These are phyloP conservation scores for Microsporum ferrugineum DNA, from an alignment of 2,329 filamentous ascomycete genomes.

Conservation along the genomic window DNA sequence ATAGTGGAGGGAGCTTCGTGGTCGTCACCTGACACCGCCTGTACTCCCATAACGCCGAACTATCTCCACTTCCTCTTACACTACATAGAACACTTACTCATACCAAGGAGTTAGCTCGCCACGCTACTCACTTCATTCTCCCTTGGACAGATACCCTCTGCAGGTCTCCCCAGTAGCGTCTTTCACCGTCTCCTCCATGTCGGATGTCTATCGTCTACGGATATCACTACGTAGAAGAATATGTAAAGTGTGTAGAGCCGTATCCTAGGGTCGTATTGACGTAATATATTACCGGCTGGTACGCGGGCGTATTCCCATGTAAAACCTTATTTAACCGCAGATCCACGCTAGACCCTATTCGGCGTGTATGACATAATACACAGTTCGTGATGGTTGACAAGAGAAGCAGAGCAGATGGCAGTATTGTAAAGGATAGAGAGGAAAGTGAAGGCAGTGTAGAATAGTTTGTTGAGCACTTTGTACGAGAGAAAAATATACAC, in stretches of 20 bases:
- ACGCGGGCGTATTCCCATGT: neutral
- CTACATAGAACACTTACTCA: neutral
- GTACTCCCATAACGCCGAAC: conserved; percentile 2
- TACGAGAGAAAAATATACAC: no score
- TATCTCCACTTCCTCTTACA: neutral
- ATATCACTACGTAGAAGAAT: no score
- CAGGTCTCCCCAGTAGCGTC: neutral
- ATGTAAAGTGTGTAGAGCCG: neutral
- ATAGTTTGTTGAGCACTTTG: no score
- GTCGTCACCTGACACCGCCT: neutral
- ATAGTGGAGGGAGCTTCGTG: conserved; percentile 1
- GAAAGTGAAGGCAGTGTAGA: no score
- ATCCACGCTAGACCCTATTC: neutral
- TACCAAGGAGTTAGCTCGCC: neutral
- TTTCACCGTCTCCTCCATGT: neutral
- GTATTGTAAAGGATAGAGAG: neutral
- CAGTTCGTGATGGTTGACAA: neutral
- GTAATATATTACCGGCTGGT: neutral
- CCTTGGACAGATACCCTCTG: neutral
- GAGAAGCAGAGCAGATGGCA: neutral
- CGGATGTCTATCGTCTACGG: no score
- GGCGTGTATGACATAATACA: neutral
- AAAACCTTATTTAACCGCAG: conserved; percentile 3
- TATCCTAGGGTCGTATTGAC: neutral
- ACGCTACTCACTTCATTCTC: neutral